Base-by-base conservation (phyloP, 495 filamentous ascomycete genomes). In the Aspergillus steynii region DNA sequence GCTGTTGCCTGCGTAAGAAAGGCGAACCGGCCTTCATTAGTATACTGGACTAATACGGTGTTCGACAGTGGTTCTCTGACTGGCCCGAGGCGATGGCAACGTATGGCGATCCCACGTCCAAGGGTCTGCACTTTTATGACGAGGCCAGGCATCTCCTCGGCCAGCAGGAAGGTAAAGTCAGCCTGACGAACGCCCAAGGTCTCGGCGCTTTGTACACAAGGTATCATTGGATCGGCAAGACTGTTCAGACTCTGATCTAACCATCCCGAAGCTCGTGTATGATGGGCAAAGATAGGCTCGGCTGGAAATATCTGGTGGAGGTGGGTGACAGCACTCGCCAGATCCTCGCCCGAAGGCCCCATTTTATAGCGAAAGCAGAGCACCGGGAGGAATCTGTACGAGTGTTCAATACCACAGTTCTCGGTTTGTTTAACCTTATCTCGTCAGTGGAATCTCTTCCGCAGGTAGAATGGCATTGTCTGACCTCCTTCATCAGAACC, bases 81-180 rank as follows among this genome's bases (percentile, higher is more conserved):
- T 66, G 65, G 9, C 62, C 63, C 12, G 67, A 68, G 20, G 60
- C 62, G 3, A 68, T 50, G 50, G 62, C 61, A 4, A 49, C 58
- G n/a, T 32, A 50, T 6, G 58, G 37, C 14, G 62, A 67, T 12
- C 31, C 53, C 10, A 47, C 55, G 31, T 65, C 65, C 1, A 59
- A 55, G 51, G 71, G 69, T 12, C 37, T 65, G 31, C 69, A 70
- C 32, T 74, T 71, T 27, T 68, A 68, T 45, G 50, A 61, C 31
- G 69, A 71, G 50, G 67, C 71, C 7, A 69, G 63, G 42, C 52
- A 28, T 2, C 55, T 56, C 14, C 53, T 61, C 14, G 64, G 65
- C 2, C 12, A 62, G 29, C 60, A 66, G 28, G 60, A 65, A 20
- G 63, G 61, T 4, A 56, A 46, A 15, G 26, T 63, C 4, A 60